phyloP scores from a whole-genome alignment of 495 filamentous ascomycete species.

The Haplographium delicatum region DNA sequence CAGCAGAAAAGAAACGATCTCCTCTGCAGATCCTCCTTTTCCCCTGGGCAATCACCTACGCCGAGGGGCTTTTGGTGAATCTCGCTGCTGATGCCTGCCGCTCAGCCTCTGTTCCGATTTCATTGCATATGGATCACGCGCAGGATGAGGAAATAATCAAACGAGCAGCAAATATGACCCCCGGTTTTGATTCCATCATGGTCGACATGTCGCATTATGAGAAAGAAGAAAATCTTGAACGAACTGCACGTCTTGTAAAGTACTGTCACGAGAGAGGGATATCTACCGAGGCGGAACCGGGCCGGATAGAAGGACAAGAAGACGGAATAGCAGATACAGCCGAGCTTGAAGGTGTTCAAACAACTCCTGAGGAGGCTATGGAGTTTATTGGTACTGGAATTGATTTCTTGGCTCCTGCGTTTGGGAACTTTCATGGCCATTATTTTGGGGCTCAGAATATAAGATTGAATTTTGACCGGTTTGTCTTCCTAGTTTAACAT shows the following conservation, averaged over 20 bases:
- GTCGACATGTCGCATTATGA: constrained; percentile 60
- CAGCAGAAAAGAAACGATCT: constrained; percentile 65
- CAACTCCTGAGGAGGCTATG: constrained; percentile 54
- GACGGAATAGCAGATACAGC: constrained; percentile 58
- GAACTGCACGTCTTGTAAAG: constrained; percentile 48
- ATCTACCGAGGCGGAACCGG: constrained; percentile 59
- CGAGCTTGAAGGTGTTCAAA: constrained; percentile 55
- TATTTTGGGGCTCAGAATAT: constrained; percentile 39
- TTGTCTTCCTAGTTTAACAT: neutral
- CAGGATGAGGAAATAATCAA: constrained; percentile 63
- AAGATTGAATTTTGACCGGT: constrained; percentile 10
- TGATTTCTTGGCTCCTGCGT: constrained; percentile 61
- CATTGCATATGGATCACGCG: constrained; percentile 71
- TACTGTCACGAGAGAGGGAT: constrained; percentile 57
- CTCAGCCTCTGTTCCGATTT: constrained; percentile 61
- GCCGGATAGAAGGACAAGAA: constrained; percentile 61
- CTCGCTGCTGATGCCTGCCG: constrained; percentile 54
- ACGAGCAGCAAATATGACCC: constrained; percentile 43
- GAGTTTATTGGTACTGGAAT: constrained; percentile 59
- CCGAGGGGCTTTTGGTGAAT: constrained; percentile 50
- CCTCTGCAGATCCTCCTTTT: constrained; percentile 80
- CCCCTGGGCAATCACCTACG: constrained; percentile 66
- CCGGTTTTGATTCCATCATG: constrained; percentile 53
- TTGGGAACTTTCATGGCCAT: constrained; percentile 64
- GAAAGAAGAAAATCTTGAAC: constrained; percentile 55